Conservation (phyloP, 2,329 filamentous ascomycete genomes). For the Helotiales sp. region DNA sequence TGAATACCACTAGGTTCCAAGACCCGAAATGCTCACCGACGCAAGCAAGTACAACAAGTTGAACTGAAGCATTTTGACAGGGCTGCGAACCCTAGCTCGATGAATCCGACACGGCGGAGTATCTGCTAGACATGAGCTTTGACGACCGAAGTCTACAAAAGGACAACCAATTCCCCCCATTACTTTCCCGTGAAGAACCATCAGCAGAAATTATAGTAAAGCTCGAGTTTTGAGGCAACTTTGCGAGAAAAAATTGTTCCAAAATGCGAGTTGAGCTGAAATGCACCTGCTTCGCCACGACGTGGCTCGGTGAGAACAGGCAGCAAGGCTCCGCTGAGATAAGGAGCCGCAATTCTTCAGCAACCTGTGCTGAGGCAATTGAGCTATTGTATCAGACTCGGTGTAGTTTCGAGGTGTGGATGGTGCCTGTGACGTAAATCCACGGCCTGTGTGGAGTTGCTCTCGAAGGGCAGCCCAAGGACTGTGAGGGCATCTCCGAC, state of each 20-base stretch:
- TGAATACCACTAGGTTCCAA: no score
- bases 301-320: conserved; percentile 7
- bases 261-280: background rate
- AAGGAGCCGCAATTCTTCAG: background rate
- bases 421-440: background rate
- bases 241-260: background rate
- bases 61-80: background rate
- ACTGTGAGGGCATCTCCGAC: background rate
- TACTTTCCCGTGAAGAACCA: background rate
- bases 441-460: background rate
- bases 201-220: background rate
- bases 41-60: no score
- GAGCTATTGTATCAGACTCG: background rate
- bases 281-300: background rate
- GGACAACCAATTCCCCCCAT: background rate
- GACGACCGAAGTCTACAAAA: background rate
- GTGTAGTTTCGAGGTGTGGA: background rate
- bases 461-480: background rate
- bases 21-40: conserved; percentile 3
- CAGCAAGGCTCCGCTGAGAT: background rate
- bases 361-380: background rate
- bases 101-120: background rate
- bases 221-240: background rate
- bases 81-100: background rate
- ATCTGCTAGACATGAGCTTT: background rate